Evolutionary conservation across 768 basidiomycete genomes (phyloP), one percentile per base, ranked within the genome.

Genomic region (Boletus vinaceobasis): DNA sequence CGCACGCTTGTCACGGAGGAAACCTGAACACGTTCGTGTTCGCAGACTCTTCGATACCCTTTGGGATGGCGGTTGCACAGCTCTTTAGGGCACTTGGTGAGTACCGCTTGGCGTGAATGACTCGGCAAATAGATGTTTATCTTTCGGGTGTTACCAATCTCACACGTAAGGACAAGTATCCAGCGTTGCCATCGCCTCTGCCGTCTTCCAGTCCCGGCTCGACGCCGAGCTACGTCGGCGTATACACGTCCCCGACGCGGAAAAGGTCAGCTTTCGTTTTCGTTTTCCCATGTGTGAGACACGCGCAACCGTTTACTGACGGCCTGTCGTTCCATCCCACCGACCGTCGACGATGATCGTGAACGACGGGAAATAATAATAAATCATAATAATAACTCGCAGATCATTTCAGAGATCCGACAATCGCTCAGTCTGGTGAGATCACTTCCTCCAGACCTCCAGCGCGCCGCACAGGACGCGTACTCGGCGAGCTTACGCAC

Each of bases 191-290:
- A 48, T 60, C 26, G 44, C 55, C 1, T 64, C 52, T 17, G 62
- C 62, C 15, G 38, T 64, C 14, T 63, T 64, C 35, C 53, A 60
- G 32, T 59, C 48, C 17, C 51, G 33, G 7, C 54, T 62, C 7
- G 60, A 62, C 15, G 17, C 33, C 5, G 62, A 64, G 33, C 38
- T 60, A 8, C 40, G 13, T 43, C 40, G 5, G 19, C 55, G 58
- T 5, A 63, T 63, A 14, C 50, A 29, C 29, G 44, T 33, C 9
- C 55, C 62, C 7, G 27, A 29, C 7, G 52, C 52, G 0, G 62
- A 63, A 1, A 56, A 54, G 52, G 58, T 63, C 14, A 31, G 52
- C 23, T 8, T 8, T 15, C 8, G 1, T 15, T 29, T 26, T 26
- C 48, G 27, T 36, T 23, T 36, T 17, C 17, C 31, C 21, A 4